Percentiles rank a stretch among this genome's conserved stretches.
Conservation (phyloP, 2,329 filamentous ascomycete species). For the Onygena corvina region DNA sequence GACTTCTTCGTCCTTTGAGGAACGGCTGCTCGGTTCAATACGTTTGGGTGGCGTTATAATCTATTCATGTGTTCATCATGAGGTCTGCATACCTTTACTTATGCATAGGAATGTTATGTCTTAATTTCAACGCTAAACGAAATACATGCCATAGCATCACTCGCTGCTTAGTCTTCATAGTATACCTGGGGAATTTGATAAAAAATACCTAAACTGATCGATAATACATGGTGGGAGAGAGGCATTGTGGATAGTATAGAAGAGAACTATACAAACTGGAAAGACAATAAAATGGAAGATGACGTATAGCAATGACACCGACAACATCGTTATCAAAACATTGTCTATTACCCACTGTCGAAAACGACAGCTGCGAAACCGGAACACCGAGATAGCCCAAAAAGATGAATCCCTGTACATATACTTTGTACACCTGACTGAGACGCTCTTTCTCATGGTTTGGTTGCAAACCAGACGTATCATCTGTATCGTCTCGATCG, state of each 20-base stretch:
- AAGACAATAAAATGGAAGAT: background rate
- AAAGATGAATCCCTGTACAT: background rate
- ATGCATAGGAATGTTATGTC: conserved; percentile 1
- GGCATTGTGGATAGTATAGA: too few relatives aligned
- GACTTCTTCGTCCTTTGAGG: background rate
- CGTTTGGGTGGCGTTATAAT: conserved; percentile 7
- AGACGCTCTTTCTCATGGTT: background rate
- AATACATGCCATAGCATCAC: background rate
- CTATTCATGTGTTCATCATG: background rate
- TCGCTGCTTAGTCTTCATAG: background rate
- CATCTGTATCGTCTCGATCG: conserved; percentile 15
- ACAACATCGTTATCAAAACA: background rate
- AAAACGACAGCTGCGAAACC: background rate
- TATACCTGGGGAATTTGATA: too few relatives aligned
- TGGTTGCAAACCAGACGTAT: conserved; percentile 2
- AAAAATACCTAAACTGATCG: too few relatives aligned
- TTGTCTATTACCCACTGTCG: background rate
- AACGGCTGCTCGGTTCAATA: conserved; percentile 6
- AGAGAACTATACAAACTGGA: background rate
- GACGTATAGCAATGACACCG: background rate
- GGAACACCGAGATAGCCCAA: background rate
- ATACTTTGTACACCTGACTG: background rate
- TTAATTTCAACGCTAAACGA: conserved; percentile 1
- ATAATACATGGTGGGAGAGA: too few relatives aligned
- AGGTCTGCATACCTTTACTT: background rate